These are phyloP conservation scores for Nicotiana benthamiana DNA, from an alignment of 257 asterid species.

Conservation along the genomic window DNA sequence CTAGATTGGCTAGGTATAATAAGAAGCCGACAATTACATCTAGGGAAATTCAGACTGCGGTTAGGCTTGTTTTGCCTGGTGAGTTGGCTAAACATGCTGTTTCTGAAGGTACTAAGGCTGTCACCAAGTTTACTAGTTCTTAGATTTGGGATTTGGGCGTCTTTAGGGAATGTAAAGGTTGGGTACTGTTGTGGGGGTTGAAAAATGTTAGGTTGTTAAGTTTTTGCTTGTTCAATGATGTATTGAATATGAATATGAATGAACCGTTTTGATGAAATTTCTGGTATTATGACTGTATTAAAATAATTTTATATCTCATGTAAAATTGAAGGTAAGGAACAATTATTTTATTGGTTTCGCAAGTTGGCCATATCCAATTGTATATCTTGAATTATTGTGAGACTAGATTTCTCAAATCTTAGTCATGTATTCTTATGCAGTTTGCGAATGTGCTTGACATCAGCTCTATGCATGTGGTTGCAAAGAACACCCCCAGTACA, in stretches of 20 bases:
- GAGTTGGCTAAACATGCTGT: conserved; percentile 8
- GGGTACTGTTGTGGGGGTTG: not conserved
- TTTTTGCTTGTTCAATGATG: not conserved
- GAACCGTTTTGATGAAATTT: not conserved
- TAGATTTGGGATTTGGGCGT: not conserved
- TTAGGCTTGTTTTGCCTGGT: conserved; percentile 4
- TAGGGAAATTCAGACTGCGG: conserved; percentile 6
- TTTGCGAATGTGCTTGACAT: conserved; percentile 32
- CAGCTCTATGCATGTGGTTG: conserved; percentile 71
- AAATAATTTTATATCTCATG: no score
- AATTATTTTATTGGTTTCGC: no score
- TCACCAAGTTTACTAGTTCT: conserved; percentile 2
- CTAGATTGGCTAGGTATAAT: not conserved
- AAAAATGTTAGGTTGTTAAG: not conserved
- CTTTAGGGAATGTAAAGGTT: not conserved
- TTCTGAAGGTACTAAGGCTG: conserved; percentile 1
- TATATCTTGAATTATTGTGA: no score
- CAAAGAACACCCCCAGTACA: conserved; percentile 35
- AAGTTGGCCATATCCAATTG: no score
- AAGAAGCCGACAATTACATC: conserved; percentile 1
- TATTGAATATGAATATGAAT: not conserved
- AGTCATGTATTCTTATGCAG: conserved; percentile 31
- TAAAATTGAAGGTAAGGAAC: no score
- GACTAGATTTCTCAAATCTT: not conserved
- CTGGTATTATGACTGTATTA: not conserved